phyloP scores from a whole-genome alignment of 1,284 basidiomycete genomes.

The Leccinum angustisporum region DNA sequence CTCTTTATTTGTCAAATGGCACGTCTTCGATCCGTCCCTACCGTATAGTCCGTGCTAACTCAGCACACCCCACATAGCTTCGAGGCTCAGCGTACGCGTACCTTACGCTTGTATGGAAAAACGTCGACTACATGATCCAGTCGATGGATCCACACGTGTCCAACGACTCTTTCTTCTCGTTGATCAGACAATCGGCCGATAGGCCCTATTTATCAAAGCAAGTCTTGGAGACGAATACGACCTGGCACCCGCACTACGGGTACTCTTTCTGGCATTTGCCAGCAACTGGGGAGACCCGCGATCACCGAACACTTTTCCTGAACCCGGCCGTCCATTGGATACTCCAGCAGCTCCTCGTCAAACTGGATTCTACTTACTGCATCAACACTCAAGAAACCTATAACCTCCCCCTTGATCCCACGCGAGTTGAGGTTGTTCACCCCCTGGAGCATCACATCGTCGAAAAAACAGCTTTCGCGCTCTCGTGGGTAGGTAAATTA shows the following conservation, averaged over 20 bases:
- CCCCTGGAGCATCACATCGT: background rate
- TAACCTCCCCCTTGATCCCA: background rate
- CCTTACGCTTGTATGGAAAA: background rate
- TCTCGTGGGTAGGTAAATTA: background rate
- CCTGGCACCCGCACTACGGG: background rate
- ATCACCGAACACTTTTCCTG: background rate
- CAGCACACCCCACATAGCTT: background rate
- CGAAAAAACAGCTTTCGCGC: background rate
- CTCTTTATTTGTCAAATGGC: background rate
- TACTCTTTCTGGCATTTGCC: background rate
- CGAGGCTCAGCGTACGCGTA: background rate
- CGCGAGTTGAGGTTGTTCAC: background rate
- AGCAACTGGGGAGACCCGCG: background rate
- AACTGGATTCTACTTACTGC: background rate
- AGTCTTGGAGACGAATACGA: background rate
- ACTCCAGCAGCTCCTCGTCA: background rate
- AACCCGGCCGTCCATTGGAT: background rate
- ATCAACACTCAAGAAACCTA: background rate
- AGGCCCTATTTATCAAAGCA: background rate
- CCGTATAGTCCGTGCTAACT: background rate
- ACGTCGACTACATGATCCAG: background rate
- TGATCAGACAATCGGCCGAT: background rate
- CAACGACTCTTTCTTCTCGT: background rate
- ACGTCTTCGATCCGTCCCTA: background rate
- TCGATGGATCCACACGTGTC: background rate